Percentiles rank a stretch among this genome's conserved stretches.
Evolutionary conservation across 2,329 filamentous ascomycete genomes (phyloP).

Genomic region (Cladophialophora bantiana): DNA sequence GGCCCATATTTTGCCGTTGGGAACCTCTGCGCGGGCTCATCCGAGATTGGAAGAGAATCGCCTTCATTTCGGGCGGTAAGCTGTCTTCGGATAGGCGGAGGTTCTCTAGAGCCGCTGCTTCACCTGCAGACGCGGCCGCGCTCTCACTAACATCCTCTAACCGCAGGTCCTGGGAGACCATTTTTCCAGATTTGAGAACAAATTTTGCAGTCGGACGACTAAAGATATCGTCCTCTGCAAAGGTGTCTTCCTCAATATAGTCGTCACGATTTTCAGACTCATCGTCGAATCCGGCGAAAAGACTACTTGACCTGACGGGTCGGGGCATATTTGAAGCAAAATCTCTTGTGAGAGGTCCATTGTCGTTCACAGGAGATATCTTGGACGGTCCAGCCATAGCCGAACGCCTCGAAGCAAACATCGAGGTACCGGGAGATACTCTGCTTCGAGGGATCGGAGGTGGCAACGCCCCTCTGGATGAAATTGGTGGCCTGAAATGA

Average conservation of each 20-base stretch:
- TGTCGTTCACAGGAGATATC: slow-evolving; percentile 64
- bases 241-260: slow-evolving; percentile 38
- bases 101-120: slow-evolving; percentile 36
- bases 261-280: slow-evolving; percentile 59
- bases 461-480: slow-evolving; percentile 39
- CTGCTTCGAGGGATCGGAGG: slow-evolving; percentile 30
- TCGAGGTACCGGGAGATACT: slow-evolving; percentile 46
- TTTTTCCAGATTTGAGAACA: slow-evolving; percentile 51
- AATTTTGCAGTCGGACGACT: slow-evolving; percentile 55
- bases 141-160: slow-evolving; percentile 49
- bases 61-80: slow-evolving; percentile 35
- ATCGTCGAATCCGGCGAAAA: slow-evolving; percentile 85
- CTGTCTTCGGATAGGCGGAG: slow-evolving; percentile 39
- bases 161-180: slow-evolving; percentile 48
- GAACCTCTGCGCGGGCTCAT: slow-evolving; percentile 25
- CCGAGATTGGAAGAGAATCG: slow-evolving; percentile 30
- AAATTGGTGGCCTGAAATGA: slow-evolving; percentile 46
- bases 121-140: slow-evolving; percentile 33
- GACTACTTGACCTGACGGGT: slow-evolving; percentile 77
- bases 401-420: slow-evolving; percentile 39
- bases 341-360: slow-evolving; percentile 70
- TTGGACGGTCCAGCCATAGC: slow-evolving; percentile 31
- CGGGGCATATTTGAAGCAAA: slow-evolving; percentile 63
- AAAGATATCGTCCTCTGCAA: slow-evolving; percentile 54
- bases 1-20: slow-evolving; percentile 28